Conservation (phyloP, 2,329 filamentous ascomycete species). For the Drechmeria coniospora region DNA sequence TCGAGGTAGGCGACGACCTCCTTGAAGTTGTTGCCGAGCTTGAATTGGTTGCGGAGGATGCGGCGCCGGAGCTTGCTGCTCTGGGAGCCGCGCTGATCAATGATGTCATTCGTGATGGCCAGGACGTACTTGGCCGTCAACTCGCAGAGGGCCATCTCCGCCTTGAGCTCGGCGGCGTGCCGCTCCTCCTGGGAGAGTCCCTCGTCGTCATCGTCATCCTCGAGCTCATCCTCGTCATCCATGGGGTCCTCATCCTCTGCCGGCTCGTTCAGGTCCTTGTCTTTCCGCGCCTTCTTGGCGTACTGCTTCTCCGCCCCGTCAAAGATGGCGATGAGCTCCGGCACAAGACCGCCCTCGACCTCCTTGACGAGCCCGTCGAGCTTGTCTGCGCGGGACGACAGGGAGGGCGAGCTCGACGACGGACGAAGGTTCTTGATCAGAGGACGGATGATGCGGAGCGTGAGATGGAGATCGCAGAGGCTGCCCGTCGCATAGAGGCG, state of each 20-base stretch:
- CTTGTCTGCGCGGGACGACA: conserved; percentile 12
- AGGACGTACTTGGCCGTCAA: conserved; percentile 74
- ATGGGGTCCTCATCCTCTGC: conserved; percentile 60
- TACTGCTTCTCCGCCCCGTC: conserved; percentile 60
- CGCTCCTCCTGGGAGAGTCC: conserved; percentile 41
- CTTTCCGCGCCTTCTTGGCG: conserved; percentile 51
- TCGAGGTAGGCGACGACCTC: conserved; percentile 73
- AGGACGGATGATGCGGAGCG: conserved; percentile 59
- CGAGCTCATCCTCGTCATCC: conserved; percentile 40
- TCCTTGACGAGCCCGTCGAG: conserved; percentile 44
- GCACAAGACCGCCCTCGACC: conserved; percentile 45
- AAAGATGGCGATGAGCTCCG: conserved; percentile 63
- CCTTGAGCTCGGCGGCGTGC: conserved; percentile 51
- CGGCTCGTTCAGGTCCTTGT: conserved; percentile 41
- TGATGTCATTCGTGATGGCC: conserved; percentile 56
- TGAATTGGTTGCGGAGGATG: conserved; percentile 63
- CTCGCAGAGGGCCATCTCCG: conserved; percentile 76
- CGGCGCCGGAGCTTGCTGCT: conserved; percentile 53
- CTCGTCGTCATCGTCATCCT: conserved; percentile 39
- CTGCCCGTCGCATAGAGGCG: conserved; percentile 60
- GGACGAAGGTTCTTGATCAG: conserved; percentile 25
- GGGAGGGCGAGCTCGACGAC: conserved; percentile 10
- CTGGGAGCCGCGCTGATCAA: conserved; percentile 48
- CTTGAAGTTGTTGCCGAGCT: conserved; percentile 71
- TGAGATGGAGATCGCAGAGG: conserved; percentile 66